Evolutionary conservation across 495 filamentous ascomycete genomes (phyloP), one percentile per base, ranked within the genome.

Genomic region (Penicillium canariense): DNA sequence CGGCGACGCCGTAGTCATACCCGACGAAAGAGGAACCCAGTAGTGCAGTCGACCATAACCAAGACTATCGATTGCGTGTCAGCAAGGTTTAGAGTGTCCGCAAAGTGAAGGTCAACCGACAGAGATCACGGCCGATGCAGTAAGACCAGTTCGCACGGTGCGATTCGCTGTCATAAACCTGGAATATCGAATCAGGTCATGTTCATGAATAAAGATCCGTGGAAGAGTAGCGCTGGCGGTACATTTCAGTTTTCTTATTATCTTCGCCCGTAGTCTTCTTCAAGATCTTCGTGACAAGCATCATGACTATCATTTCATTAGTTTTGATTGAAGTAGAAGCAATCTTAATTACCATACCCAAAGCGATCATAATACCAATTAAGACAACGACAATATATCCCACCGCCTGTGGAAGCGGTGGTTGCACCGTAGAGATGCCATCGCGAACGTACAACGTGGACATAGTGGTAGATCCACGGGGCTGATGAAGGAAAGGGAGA

Each of bases 121-220:
- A 5, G 71, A 73, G 30, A 74, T 68, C 11, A 74, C 70, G 15
- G 71, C 70, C 0, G 71, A 74, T 9, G 71, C 62, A 14, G 70
- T 73, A 8, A 74, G 53, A 10, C 71, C 70, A 2, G 70, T 73
- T 5, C 67, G 55, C n/a, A 74, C 65, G 11, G 67, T 63, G 1
- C 71, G 70, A 48, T 74, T 74, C 12, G 71, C 71, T 0, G 68
- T 71, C 66, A 74, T 74, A 52, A 74, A 74, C 71, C 69, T 74
- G 30, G 43, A 17, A 4, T n/a, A 4, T 25, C n/a, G 11, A 8
- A 9, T 27, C n/a, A 59, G 26, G 60, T 15, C 40, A 23, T 10
- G 12, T 14, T 10, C 4, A 18, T 14, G 27, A 7, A 14, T 3
- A 32, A 10, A 4, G 4, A 32, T 25, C 10, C 9, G 12, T 6